Base-by-base conservation (phyloP, 805 yeast genomes). In the Lipomyces lipofer region DNA sequence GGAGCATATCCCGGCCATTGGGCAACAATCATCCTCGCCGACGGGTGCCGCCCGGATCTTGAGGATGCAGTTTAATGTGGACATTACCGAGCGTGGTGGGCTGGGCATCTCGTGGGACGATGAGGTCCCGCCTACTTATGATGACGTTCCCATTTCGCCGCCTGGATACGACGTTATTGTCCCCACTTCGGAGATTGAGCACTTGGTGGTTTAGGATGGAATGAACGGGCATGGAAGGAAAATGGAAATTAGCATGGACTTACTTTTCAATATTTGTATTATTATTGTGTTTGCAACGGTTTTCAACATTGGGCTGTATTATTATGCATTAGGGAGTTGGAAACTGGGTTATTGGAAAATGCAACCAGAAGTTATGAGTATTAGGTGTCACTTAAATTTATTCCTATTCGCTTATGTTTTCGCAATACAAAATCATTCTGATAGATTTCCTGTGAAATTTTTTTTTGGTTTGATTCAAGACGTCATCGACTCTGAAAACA, bases 61-160 rank as follows among this genome's bases (percentile, higher is more conserved):
- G 56, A 75, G 98, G 60, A 94, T 94, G 97, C 97, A 91, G 69
- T 92, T 94, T 72, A 85, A 86, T 61, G 65, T 92, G n/a, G 75
- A 76, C 2, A 71, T 94, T 21, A 86, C 96, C 1, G 98, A 91
- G 67, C 77, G 98, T 56, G 85, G 96, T 0, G 99, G 99, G 0
- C 76, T 94, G 39, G 99, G 99, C 3, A 88, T 94, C 28, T 86
- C 97, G 0, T 94, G 99, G 98, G 97, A 92, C 70, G 97, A 92
- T 67, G 99, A 94, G 70, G 98, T 95, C 15, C 99, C 99, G 1
- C 99, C 99, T 1, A 86, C 90, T 19, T 94, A 94, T 66, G 88
- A 82, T 50, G 92, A 89, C 62, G 90, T 94, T 19, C 82, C 95
- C 0, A 75, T 88, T 40, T 82, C 91, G 21, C 99, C 99, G 0